Evolutionary conservation across 2,329 filamentous ascomycete species (phyloP).

Genomic region (Lomentospora prolificans): DNA sequence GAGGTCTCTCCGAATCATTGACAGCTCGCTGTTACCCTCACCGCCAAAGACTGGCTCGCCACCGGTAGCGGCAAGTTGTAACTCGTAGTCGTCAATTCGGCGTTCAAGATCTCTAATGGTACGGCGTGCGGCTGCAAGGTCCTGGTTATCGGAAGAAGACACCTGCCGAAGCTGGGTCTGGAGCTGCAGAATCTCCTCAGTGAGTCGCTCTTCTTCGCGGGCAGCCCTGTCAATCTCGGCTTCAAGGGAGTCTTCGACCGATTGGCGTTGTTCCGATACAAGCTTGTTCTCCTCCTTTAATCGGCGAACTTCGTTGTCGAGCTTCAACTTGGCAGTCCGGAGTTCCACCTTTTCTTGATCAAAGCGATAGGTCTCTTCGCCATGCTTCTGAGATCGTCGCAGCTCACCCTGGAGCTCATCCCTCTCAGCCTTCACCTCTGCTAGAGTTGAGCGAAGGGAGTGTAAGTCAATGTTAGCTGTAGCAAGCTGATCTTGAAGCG

Average conservation of each 20-base stretch:
- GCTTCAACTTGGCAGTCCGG: constrained; percentile 54
- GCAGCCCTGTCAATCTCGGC: constrained; percentile 56
- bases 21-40: constrained; percentile 44
- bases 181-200: constrained; percentile 42
- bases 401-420: constrained; percentile 57
- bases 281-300: constrained; percentile 54
- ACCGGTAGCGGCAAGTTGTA: constrained; percentile 23
- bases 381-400: constrained; percentile 41
- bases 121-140: constrained; percentile 48
- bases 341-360: constrained; percentile 63
- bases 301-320: constrained; percentile 57
- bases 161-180: constrained; percentile 35
- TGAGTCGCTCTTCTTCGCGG: constrained; percentile 54
- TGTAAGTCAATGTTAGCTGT: constrained; percentile 51
- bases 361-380: constrained; percentile 48
- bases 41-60: constrained; percentile 21
- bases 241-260: constrained; percentile 54
- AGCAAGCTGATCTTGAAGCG: constrained; percentile 52
- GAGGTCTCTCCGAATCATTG: constrained; percentile 52
- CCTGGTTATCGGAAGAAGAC: constrained; percentile 39
- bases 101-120: constrained; percentile 58
- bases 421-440: constrained; percentile 53
- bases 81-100: constrained; percentile 45
- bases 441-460: constrained; percentile 43
- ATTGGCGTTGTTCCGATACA: constrained; percentile 45